A percentile compares a stretch with the other conserved stretches of the same genome.
phyloP scores from a whole-genome alignment of 106 monocot genomes.

The Agapanthus africanus region DNA sequence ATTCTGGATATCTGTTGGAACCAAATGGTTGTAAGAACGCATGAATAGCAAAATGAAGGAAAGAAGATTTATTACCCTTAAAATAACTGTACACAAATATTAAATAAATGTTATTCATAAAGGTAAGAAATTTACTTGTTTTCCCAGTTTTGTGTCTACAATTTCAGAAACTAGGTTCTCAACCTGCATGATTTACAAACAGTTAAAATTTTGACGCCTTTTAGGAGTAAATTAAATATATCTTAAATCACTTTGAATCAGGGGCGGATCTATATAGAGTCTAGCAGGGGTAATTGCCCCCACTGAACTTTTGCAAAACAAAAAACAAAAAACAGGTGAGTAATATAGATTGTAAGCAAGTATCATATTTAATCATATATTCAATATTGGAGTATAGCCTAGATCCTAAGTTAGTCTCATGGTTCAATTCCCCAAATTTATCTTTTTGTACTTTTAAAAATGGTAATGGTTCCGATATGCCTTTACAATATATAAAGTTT shows the following conservation, averaged over 20 bases:
- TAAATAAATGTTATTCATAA: background rate
- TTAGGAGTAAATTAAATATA: background rate
- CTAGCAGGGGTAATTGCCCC: too few relatives aligned
- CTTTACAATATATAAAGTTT: too few relatives aligned
- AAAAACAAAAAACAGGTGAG: too few relatives aligned
- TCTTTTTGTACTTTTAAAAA: too few relatives aligned
- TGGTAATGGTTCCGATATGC: too few relatives aligned
- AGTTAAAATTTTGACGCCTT: conserved; percentile 6
- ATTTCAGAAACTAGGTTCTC: conserved; percentile 88
- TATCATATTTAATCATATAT: too few relatives aligned
- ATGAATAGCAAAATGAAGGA: background rate
- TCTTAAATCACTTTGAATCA: background rate
- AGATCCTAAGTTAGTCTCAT: too few relatives aligned
- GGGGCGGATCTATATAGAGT: too few relatives aligned
- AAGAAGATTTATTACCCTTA: background rate
- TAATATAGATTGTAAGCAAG: too few relatives aligned
- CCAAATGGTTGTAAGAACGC: background rate
- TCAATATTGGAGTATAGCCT: too few relatives aligned
- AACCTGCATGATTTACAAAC: conserved; percentile 42
- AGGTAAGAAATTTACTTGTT: conserved; percentile 50
- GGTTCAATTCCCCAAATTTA: too few relatives aligned
- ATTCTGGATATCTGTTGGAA: conserved; percentile 68
- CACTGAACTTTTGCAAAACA: too few relatives aligned
- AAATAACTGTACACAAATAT: background rate
- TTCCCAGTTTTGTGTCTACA: conserved; percentile 80